phyloP scores from a whole-genome alignment of 2,329 filamentous ascomycete genomes.

The Gnomoniopsis sp. region DNA sequence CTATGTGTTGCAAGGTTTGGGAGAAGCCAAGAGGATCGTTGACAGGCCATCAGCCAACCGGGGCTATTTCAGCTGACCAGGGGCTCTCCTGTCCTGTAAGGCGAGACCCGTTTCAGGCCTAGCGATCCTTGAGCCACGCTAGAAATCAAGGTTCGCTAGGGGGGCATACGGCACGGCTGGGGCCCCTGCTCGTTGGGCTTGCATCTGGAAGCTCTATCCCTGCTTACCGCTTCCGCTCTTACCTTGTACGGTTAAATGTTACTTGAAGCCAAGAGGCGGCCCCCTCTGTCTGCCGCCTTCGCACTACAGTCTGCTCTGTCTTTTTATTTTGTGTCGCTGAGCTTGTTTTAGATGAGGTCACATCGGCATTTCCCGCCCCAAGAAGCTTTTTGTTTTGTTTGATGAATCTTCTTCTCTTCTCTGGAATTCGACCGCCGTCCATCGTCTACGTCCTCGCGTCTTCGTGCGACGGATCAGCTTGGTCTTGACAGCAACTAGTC shows the following conservation, averaged over 20 bases:
- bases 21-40: no score
- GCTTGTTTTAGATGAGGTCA: constrained; percentile 9
- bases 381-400: neutral
- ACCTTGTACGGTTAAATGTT: no score
- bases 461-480: no score
- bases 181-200: no score
- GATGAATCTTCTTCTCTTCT: neutral
- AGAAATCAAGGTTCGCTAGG: neutral
- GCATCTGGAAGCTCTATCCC: no score
- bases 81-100: neutral
- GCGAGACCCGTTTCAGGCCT: neutral
- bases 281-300: no score
- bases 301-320: neutral
- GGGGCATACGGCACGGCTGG: no score
- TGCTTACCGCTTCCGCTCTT: no score
- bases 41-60: no score
- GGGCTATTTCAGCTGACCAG: neutral
- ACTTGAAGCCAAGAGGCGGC: no score
- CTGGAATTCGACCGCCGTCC: neutral
- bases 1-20: no score
- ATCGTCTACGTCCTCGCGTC: neutral
- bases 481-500: no score
- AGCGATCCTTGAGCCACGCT: neutral
- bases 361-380: constrained; percentile 3
- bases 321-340: neutral